phyloP scores from a whole-genome alignment of 148 eudicot species.

The Dianthus caryophyllus region DNA sequence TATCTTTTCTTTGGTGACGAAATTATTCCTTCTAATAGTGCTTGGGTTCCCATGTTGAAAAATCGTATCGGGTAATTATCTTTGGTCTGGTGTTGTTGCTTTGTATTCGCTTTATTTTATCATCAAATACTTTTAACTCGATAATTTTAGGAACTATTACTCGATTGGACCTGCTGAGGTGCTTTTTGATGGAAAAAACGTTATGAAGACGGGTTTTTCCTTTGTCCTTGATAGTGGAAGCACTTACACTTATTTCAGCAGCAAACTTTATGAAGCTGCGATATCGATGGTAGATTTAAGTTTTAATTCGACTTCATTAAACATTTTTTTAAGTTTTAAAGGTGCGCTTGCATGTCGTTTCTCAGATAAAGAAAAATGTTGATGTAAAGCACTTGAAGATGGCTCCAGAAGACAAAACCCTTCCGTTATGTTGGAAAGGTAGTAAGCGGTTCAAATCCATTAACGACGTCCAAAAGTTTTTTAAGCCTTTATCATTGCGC shows the following conservation, averaged over 20 bases:
- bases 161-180: slow-evolving; percentile 67
- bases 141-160: slow-evolving; percentile 48
- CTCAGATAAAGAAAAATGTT: slow-evolving; percentile 57
- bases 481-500: slow-evolving; percentile 56
- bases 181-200: slow-evolving; percentile 44
- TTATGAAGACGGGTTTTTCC: slow-evolving; percentile 42
- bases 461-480: slow-evolving; percentile 48
- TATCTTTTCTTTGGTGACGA: slow-evolving; percentile 76
- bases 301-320: background rate
- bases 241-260: slow-evolving; percentile 70
- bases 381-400: slow-evolving; percentile 40
- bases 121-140: background rate
- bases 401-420: slow-evolving; percentile 61
- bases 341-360: background rate
- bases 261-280: slow-evolving; percentile 46
- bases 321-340: background rate
- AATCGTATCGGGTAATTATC: slow-evolving; percentile 45
- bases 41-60: slow-evolving; percentile 57
- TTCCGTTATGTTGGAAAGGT: slow-evolving; percentile 96
- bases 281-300: slow-evolving; percentile 49
- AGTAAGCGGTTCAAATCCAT: slow-evolving; percentile 58
- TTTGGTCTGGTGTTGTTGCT: background rate
- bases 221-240: slow-evolving; percentile 89
- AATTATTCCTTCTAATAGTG: slow-evolving; percentile 55
- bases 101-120: background rate